Percentiles rank a stretch among this genome's conserved stretches.
Evolutionary conservation across 176 grass and related monocot species (phyloP).

Genomic region (Paspalum vaginatum): DNA sequence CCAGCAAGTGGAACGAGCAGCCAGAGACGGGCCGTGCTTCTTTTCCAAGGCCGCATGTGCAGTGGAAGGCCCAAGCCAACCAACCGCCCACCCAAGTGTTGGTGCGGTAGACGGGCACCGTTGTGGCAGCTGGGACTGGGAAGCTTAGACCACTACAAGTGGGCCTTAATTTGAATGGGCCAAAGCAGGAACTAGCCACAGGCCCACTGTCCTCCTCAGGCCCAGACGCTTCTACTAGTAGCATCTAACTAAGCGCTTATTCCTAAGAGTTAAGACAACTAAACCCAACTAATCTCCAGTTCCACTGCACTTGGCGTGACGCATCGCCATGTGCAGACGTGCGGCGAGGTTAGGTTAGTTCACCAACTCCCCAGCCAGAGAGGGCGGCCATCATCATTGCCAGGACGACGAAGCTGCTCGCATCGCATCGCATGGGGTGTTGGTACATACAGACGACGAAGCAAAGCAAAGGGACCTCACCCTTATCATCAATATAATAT

Average conservation of each 20-base stretch:
- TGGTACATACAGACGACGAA: too few species aligned
- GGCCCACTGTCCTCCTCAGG: neutral
- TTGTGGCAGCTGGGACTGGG: too few species aligned
- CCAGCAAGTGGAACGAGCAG: neutral
- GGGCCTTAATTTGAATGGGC: neutral
- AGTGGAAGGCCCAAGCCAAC: too few species aligned
- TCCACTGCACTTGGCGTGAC: neutral
- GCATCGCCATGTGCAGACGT: constrained; percentile 25
- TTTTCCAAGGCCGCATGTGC: neutral
- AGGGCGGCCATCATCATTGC: neutral
- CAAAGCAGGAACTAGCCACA: neutral
- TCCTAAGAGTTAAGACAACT: too few species aligned
- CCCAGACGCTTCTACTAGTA: neutral
- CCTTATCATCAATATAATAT: too few species aligned
- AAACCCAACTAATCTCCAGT: neutral
- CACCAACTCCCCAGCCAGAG: neutral
- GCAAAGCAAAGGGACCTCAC: too few species aligned
- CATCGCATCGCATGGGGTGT: too few species aligned
- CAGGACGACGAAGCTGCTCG: neutral
- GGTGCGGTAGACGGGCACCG: too few species aligned
- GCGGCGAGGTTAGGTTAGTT: neutral
- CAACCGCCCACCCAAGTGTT: too few species aligned
- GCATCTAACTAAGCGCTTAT: neutral
- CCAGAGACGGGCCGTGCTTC: too few species aligned
- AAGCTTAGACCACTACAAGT: neutral